Base-by-base conservation (phyloP, 768 basidiomycete genomes). In the Imleria badia region DNA sequence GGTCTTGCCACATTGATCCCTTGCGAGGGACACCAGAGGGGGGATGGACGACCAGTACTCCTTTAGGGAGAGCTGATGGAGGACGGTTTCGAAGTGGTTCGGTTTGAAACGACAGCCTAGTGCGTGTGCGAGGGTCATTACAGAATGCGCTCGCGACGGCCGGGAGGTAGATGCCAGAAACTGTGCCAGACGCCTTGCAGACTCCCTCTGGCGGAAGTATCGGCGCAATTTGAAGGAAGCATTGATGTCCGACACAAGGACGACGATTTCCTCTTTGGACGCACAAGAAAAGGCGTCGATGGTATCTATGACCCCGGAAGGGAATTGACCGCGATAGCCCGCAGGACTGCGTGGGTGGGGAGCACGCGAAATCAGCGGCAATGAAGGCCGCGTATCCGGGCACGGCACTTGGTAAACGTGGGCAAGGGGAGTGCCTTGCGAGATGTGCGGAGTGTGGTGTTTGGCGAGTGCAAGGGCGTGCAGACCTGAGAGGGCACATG, bases 31-130 rank as follows among this genome's bases (percentile, higher is more conserved):
- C 48, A 83, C 79, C 17, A 83, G 63, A 20, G 69, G 56, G 19
- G 82, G 71, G 5, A 91, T 69, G 13, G 72, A 63, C 33, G 69
- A 55, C 87, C 89, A 91, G 26, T 73, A 64, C 26, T 71, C 73
- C 45, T 64, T 63, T 9, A 69, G 60, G 19, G 84, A 79, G 23
- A 89, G 70, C 42, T 74, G 77, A 63, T 77, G 70, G 36, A 78
- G 76, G 34, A 84, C 73, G 17, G 73, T 60, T 64, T 89, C 85
- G 79, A 85, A 90, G 10, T 77, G 78, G 55, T 76, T 78, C 47
- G 77, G 77, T 48, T 78, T 78, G 59, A 83, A 67, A 10, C 61
- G 68, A 63, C 73, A 77, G 31, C 85, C 86, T 6, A 83, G 68
- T 8, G 69, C 60, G 58, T 79, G 74, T 0, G 83, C 78, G 19